Conservation (phyloP, 2,329 filamentous ascomycete genomes). For the Arthroderma uncinatum region DNA sequence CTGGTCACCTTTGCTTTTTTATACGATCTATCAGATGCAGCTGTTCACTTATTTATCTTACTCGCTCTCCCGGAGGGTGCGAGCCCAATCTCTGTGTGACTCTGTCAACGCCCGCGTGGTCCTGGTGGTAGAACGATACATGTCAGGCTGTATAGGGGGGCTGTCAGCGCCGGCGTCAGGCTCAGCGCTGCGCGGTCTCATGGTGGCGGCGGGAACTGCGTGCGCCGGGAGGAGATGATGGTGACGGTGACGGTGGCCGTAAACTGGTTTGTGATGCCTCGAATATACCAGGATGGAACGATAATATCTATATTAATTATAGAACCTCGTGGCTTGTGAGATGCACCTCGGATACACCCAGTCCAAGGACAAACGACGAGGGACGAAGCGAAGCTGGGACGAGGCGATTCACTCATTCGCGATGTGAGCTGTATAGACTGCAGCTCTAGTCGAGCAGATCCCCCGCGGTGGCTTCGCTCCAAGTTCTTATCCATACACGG, state of each 20-base stretch:
- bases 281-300: neutral
- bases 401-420: neutral
- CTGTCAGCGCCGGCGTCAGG: neutral
- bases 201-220: neutral
- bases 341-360: neutral
- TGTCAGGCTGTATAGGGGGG: neutral
- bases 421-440: neutral
- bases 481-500: neutral
- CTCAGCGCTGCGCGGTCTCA: neutral
- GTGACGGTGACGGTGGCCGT: neutral
- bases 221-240: neutral
- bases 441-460: neutral
- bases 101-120: neutral
- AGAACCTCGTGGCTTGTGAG: conserved; percentile 6
- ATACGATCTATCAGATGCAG: conserved; percentile 3
- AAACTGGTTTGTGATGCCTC: neutral
- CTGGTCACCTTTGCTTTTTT: neutral
- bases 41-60: neutral
- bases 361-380: neutral
- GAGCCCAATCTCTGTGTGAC: neutral
- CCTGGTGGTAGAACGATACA: neutral
- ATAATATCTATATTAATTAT: neutral
- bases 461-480: neutral
- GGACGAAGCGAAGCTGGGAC: neutral
- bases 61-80: neutral